Conservation (phyloP, 768 basidiomycete genomes). For the Naganishia randhawae region DNA sequence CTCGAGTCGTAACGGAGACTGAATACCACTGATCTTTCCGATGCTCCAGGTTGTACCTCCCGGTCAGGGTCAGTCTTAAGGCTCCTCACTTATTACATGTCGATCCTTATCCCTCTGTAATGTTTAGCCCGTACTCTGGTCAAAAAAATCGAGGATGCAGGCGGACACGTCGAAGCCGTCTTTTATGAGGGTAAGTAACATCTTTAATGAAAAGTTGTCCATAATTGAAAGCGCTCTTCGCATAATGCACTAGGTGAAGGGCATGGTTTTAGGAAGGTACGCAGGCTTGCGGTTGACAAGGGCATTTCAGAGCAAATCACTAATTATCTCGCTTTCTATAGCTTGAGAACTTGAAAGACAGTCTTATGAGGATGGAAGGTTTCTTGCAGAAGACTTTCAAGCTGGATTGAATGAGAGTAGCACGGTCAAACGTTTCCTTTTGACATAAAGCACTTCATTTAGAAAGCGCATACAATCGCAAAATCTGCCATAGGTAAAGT, state of each 20-base stretch:
- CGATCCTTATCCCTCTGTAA: too few species aligned
- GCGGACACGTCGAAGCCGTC: constrained; percentile 61
- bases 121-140: constrained; percentile 53
- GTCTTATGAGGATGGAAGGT: constrained; percentile 24
- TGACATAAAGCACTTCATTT: too few species aligned
- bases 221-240: constrained; percentile 60
- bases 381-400: constrained; percentile 28
- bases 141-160: constrained; percentile 56
- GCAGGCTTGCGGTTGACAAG: background rate
- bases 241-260: constrained; percentile 15
- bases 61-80: constrained; percentile 58
- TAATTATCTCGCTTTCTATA: background rate
- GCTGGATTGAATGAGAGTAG: too few species aligned
- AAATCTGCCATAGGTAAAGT: too few species aligned
- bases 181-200: constrained; percentile 61
- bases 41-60: constrained; percentile 60
- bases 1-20: background rate
- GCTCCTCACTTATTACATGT: too few species aligned
- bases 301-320: background rate
- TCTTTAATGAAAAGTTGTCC: background rate
- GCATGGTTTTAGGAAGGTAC: constrained; percentile 33
- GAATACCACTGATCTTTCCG: constrained; percentile 62
- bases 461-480: too few species aligned
- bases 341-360: constrained; percentile 32
- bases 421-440: too few species aligned